Percentiles rank a stretch among this genome's conserved stretches.
Conservation (phyloP, 2,329 filamentous ascomycete species). For the Capronia epimyces region DNA sequence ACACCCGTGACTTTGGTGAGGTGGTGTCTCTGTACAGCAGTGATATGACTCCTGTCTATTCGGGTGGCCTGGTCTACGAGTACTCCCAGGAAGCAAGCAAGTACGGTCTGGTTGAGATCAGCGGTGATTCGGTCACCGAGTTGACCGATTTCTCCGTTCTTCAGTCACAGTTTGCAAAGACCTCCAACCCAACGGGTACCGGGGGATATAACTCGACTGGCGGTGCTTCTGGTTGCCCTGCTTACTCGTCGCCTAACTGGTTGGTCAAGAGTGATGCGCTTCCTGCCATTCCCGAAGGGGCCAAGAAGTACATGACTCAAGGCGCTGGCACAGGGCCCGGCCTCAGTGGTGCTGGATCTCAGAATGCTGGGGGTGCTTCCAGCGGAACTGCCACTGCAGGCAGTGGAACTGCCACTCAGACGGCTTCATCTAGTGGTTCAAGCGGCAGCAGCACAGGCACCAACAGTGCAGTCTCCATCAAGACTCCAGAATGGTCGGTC, state of each 20-base stretch:
- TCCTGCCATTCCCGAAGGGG: constrained; percentile 53
- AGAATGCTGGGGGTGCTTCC: constrained; percentile 49
- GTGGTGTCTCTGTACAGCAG: constrained; percentile 69
- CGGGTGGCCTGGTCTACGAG: constrained; percentile 92
- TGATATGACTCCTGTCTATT: constrained; percentile 86
- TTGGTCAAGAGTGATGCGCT: constrained; percentile 49
- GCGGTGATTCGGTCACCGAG: constrained; percentile 51
- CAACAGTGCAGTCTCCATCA: constrained; percentile 43
- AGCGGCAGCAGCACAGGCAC: constrained; percentile 30
- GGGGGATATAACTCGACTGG: constrained; percentile 56
- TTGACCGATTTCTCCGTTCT: constrained; percentile 58
- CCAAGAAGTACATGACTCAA: constrained; percentile 52
- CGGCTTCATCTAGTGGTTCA: constrained; percentile 32
- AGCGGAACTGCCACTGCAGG: constrained; percentile 47
- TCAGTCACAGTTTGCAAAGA: constrained; percentile 47
- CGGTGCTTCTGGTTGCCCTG: constrained; percentile 50
- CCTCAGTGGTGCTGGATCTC: constrained; percentile 52
- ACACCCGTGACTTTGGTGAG: constrained; percentile 76
- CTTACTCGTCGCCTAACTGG: constrained; percentile 50
- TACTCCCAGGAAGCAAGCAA: constrained; percentile 75
- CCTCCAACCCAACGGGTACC: constrained; percentile 50
- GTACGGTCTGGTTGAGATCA: constrained; percentile 72
- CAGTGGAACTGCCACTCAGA: constrained; percentile 38
- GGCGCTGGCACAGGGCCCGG: constrained; percentile 56
- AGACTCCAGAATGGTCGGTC: constrained; percentile 43